Percentiles rank a stretch among this genome's conserved stretches.
Conservation (phyloP, 2,329 filamentous ascomycete species). For the Microascus cirrosus region DNA sequence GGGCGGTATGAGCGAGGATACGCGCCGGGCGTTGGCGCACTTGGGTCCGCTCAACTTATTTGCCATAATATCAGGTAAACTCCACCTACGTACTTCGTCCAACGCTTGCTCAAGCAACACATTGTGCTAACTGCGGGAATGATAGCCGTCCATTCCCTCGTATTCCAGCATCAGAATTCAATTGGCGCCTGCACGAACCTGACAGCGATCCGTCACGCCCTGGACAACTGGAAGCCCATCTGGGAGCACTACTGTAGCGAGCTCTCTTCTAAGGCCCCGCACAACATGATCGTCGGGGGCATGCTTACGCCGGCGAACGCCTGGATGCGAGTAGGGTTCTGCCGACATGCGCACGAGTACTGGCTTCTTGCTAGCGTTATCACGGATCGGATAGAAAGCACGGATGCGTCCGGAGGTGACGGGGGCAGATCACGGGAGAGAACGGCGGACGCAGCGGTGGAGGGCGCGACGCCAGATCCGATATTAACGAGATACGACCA, state of each 20-base stretch:
- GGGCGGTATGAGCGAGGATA: slow-evolving; percentile 9
- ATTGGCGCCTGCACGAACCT: slow-evolving; percentile 16
- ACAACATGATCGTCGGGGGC: slow-evolving; percentile 9
- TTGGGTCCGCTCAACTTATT: slow-evolving; percentile 16
- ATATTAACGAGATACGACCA: slow-evolving; percentile 23
- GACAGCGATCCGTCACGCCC: slow-evolving; percentile 16
- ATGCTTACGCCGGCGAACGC: slow-evolving; percentile 12
- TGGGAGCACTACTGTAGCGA: slow-evolving; percentile 13
- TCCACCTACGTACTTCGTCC: background rate
- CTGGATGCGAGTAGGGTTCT: slow-evolving; percentile 23
- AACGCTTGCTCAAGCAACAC: background rate
- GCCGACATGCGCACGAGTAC: slow-evolving; percentile 19
- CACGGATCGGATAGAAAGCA: slow-evolving; percentile 13
- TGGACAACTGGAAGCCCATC: slow-evolving; percentile 15
- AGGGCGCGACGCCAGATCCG: slow-evolving; percentile 10
- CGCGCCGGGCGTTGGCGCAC: slow-evolving; percentile 9
- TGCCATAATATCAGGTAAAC: slow-evolving; percentile 8
- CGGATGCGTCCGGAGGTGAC: background rate
- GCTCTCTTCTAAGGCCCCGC: slow-evolving; percentile 7
- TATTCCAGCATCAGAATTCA: slow-evolving; percentile 24
- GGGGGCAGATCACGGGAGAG: background rate
- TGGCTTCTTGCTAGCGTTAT: slow-evolving; percentile 22
- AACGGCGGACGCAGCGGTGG: background rate
- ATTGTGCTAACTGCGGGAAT: background rate
- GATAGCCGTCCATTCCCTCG: slow-evolving; percentile 16